These are phyloP conservation scores for Elsinoe australis DNA, from an alignment of 2,329 filamentous ascomycete genomes.

Conservation along the genomic window DNA sequence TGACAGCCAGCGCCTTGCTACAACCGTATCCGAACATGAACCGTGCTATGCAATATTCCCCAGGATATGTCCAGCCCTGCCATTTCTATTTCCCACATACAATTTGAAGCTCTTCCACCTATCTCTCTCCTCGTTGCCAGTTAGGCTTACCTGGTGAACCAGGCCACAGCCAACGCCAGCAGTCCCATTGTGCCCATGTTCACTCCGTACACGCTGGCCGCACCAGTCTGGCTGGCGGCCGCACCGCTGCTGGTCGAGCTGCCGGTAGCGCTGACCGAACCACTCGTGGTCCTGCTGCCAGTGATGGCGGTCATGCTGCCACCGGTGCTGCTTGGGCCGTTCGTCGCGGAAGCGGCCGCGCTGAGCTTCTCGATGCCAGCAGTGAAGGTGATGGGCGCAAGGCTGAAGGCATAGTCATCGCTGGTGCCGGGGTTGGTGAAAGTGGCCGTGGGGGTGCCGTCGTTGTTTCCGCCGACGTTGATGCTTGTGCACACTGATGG, in stretches of 20 bases:
- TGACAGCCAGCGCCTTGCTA: conserved; percentile 1
- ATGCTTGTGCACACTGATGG: conserved; percentile 10
- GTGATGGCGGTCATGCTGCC: not conserved
- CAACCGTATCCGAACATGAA: no score
- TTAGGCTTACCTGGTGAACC: conserved; percentile 8
- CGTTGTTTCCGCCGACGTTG: conserved; percentile 16
- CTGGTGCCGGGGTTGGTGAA: conserved; percentile 1
- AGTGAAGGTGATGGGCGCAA: conserved; percentile 7
- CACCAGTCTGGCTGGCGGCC: conserved; percentile 5
- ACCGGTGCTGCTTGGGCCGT: not conserved
- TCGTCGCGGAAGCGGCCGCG: conserved; percentile 5
- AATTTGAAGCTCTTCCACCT: no score
- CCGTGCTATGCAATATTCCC: no score
- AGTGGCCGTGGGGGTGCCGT: conserved; percentile 2
- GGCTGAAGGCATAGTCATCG: not conserved
- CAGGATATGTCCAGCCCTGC: not conserved
- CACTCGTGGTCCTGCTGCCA: not conserved
- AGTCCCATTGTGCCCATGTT: conserved; percentile 16
- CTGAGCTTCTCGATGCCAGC: conserved; percentile 16
- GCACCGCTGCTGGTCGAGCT: not conserved
- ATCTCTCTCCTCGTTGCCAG: no score
- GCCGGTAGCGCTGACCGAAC: not conserved
- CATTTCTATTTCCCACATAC: not conserved
- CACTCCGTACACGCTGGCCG: conserved; percentile 5
- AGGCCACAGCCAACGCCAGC: conserved; percentile 6